Evolutionary conservation across 139 green algal genomes (phyloP), one percentile per base, ranked within the genome.

Genomic region (Picochlorum sp.): DNA sequence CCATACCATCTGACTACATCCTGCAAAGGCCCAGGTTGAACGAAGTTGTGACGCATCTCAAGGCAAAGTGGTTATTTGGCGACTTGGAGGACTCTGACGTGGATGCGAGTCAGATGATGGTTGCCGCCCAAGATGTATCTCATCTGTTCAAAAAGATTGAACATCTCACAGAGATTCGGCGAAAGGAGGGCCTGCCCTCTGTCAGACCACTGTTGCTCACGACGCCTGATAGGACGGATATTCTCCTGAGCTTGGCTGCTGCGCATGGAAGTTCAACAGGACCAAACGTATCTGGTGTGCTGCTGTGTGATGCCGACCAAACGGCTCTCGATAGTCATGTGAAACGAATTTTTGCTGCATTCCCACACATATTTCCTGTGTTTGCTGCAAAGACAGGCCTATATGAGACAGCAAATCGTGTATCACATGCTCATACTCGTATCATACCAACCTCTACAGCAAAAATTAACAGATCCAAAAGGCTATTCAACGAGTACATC

Each of bases 391-490:
- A 73, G 5, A 30, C 16, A 4, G 70, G 70, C 28, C 69, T 77
- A 10, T 68, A 65, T 49, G 68, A 72, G 4, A 51, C 59, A 3
- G 54, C 86, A 1, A 57, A 57, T 49, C 11, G 54, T 20, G 49
- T 86, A 6, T 34, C 26, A 31, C 26, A 63, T 28, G 57, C 74
- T 26, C 50, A 75, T 28, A 66, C 69, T 2, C 52, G 62, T 28
- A 81, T 95, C 34, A 78, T 90, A 57, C 78, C 85, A 1, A 72
- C 74, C 6, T 95, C 86, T 10, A 20, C 38, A 11, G 63, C 71
- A 68, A 95, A 95, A 74, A 95, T 95, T 49, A 62, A 75, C 34
- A 77, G 85, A 51, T 74, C 74, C 38, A 81, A 86, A 77, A 68
- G 65, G 16, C 75, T 94, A 65, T 92, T 92, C 20, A 31, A 16